phyloP scores from a whole-genome alignment of 306 rosid genomes.

The Bauhinia variegata region DNA sequence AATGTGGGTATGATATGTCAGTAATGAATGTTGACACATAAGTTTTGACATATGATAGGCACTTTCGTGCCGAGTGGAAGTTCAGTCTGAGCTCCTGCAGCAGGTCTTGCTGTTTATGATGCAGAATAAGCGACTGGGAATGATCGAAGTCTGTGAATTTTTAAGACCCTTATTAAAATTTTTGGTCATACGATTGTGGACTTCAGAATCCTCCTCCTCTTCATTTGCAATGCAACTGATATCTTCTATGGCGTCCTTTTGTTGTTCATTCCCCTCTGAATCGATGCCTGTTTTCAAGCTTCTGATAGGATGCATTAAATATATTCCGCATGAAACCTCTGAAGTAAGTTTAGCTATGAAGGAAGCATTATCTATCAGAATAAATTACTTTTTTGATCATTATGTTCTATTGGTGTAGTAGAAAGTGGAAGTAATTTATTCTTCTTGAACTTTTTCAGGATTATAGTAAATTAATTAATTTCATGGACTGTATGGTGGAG shows the following conservation, averaged over 20 bases:
- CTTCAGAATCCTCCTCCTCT: constrained; percentile 54
- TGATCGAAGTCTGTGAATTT: constrained; percentile 70
- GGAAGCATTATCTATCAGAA: constrained; percentile 28
- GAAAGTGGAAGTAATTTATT: constrained; percentile 21
- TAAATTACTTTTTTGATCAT: constrained; percentile 19
- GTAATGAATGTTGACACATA: constrained; percentile 26
- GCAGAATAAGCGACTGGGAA: constrained; percentile 59
- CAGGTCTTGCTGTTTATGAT: constrained; percentile 71
- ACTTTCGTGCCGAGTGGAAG: constrained; percentile 67
- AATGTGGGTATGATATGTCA: constrained; percentile 8
- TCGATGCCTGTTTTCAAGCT: constrained; percentile 71
- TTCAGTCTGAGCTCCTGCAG: constrained; percentile 76
- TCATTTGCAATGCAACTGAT: constrained; percentile 63
- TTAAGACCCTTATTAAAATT: constrained; percentile 67
- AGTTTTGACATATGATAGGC: constrained; percentile 54
- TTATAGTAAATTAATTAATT: constrained; percentile 55
- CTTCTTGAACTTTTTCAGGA: constrained; percentile 55
- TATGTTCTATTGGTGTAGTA: constrained; percentile 25
- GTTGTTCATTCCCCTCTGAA: constrained; percentile 69
- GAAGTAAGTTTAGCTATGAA: constrained; percentile 61
- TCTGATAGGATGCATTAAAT: constrained; percentile 61
- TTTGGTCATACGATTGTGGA: constrained; percentile 58
- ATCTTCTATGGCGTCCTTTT: constrained; percentile 66
- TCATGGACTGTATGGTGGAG: constrained; percentile 66
- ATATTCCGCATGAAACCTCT: constrained; percentile 51